A percentile compares a stretch with the other conserved stretches of the same genome.
Conservation (phyloP, 208 protist genomes). For the Trypanosoma mega region DNA sequence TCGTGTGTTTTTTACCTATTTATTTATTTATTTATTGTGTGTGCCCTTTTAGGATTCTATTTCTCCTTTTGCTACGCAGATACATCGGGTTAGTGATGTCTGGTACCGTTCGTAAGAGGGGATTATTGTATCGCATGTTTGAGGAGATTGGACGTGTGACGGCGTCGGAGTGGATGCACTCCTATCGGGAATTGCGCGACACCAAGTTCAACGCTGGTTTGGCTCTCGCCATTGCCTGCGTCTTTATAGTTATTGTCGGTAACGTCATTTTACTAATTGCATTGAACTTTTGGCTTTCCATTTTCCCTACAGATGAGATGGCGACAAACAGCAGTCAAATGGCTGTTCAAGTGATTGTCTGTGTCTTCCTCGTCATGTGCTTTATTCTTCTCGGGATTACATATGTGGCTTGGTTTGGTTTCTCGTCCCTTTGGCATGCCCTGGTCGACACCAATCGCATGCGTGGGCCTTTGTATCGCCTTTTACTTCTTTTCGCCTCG, state of each 20-base stretch:
- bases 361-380: slow-evolving; percentile 47
- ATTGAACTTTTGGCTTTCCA: slow-evolving; percentile 73
- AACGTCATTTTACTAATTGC: slow-evolving; percentile 76
- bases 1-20: too few relatives aligned
- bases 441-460: slow-evolving; percentile 57
- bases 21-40: too few relatives aligned
- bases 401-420: slow-evolving; percentile 46
- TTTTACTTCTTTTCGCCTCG: slow-evolving; percentile 70
- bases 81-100: too few relatives aligned
- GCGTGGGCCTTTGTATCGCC: slow-evolving; percentile 44
- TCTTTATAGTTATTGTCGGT: slow-evolving; percentile 63
- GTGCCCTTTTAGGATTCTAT: too few relatives aligned
- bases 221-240: slow-evolving; percentile 68
- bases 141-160: slow-evolving; percentile 1
- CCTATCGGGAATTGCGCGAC: slow-evolving; percentile 38
- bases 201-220: slow-evolving; percentile 31
- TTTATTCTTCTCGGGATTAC: slow-evolving; percentile 35
- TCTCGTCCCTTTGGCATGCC: slow-evolving; percentile 41
- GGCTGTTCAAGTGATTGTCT: slow-evolving; percentile 64
- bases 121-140: background rate
- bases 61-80: too few relatives aligned
- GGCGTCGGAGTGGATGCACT: slow-evolving; percentile 12
- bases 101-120: too few relatives aligned
- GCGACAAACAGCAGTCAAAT: slow-evolving; percentile 59
- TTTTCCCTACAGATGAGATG: slow-evolving; percentile 38